Percentiles rank a stretch among this genome's conserved stretches.
Evolutionary conservation across 805 yeast species (phyloP).

Genomic region (Ogataea glucozyma): DNA sequence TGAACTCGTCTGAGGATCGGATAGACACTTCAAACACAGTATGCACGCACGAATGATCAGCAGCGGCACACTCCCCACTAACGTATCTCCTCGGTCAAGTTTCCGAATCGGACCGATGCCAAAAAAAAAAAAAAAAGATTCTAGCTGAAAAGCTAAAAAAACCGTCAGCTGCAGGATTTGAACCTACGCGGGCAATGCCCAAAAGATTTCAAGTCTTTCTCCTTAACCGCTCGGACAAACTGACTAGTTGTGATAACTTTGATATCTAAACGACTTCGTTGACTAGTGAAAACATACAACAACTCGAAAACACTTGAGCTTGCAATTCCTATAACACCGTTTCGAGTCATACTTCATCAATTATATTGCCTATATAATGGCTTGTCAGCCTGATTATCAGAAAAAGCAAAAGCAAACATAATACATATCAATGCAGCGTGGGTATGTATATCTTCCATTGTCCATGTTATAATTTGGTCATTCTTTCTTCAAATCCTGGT

Average conservation of each 20-base stretch:
- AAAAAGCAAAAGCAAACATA: not conserved
- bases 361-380: slow-evolving; percentile 5
- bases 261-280: no score
- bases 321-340: no score
- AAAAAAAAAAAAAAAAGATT: not conserved
- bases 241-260: slow-evolving; percentile 12
- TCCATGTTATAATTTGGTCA: not conserved
- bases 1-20: no score
- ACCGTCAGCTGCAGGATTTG: slow-evolving; percentile 60
- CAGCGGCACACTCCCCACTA: no score
- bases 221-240: slow-evolving; percentile 59
- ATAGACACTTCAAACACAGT: no score
- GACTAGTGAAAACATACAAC: no score
- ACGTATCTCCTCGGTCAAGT: no score
- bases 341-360: slow-evolving; percentile 3
- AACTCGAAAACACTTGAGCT: no score
- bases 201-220: slow-evolving; percentile 59
- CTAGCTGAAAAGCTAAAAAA: slow-evolving; percentile 3
- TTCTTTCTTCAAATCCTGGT: not conserved
- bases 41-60: no score
- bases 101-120: not conserved
- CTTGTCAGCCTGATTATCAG: no score
- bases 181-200: slow-evolving; percentile 65
- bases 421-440: not conserved
- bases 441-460: not conserved